phyloP scores from a whole-genome alignment of 495 filamentous ascomycete species.

The Lasiosphaeria hispida region DNA sequence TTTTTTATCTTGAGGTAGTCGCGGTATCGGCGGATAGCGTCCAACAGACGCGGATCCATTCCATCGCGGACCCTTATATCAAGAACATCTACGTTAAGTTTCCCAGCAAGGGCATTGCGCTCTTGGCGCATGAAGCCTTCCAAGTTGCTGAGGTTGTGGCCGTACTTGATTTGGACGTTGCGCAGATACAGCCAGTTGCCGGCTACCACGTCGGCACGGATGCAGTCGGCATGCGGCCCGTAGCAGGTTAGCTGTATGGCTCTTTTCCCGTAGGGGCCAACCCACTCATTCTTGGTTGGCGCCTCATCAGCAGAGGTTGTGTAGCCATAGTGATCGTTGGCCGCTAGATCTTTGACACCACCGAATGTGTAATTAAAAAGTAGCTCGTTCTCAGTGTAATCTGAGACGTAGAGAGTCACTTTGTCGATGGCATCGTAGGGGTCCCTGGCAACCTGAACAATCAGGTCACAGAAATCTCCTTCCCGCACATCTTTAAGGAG shows the following conservation, averaged over 20 bases:
- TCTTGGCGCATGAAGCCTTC: conserved; percentile 75
- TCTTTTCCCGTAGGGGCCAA: conserved; percentile 73
- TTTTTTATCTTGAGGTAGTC: conserved; percentile 59
- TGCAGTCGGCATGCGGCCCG: conserved; percentile 62
- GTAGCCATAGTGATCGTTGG: conserved; percentile 36
- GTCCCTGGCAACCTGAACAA: conserved; percentile 73
- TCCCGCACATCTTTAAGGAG: conserved; percentile 63
- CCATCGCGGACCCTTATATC: conserved; percentile 30
- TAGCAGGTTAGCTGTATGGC: conserved; percentile 71
- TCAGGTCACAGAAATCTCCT: conserved; percentile 61
- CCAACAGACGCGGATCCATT: conserved; percentile 55
- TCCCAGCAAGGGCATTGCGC: conserved; percentile 40
- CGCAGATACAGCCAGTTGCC: conserved; percentile 61
- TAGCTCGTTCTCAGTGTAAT: conserved; percentile 71
- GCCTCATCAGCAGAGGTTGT: conserved; percentile 2
- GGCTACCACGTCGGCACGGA: conserved; percentile 52
- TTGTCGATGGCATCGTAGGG: conserved; percentile 49
- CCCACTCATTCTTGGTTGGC: conserved; percentile 47
- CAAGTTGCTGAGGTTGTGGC: conserved; percentile 49
- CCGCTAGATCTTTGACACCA: conserved; percentile 28
- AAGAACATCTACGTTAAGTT: conserved; percentile 49
- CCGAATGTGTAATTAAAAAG: conserved; percentile 59
- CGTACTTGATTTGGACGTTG: conserved; percentile 70
- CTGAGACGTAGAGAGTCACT: conserved; percentile 72
- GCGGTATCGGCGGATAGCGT: conserved; percentile 59